Base-by-base conservation (phyloP, 345 rosid species). In the Clarkia xantiana region DNA sequence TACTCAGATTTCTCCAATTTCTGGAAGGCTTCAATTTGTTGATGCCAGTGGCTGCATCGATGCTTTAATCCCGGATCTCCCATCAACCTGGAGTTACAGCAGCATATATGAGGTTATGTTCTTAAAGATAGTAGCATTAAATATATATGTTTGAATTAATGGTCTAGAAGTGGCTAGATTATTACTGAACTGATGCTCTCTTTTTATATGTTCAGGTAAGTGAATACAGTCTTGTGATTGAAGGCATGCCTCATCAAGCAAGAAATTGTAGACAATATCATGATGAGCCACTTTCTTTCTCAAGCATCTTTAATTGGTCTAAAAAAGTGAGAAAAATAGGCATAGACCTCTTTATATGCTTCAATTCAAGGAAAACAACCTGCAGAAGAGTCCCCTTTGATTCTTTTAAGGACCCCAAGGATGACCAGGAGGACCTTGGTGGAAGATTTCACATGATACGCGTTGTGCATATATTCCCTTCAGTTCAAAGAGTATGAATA, bases 11-110 rank as follows among this genome's bases (percentile, higher is more conserved):
- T 79, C 77, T 58, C 63, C 75, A 44, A 61, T 72, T 55, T 75
- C 83, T 47, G 94, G 91, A 76, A 79, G 75, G 66, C 63, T 86
- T 57, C 94, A 83, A 68, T 58, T 90, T 52, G 75, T 71, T 72
- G 97, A 90, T 71, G 56, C 56, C 47, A 86, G 73, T 40, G 80
- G 86, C 63, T 67, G 80, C 63, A 71, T 86, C 47, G 78, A 86
- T 74, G 81, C 67, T 53, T 57, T 83, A 52, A 48, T 74, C 55
- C 84, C 89, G 16, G 84, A 81, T 62, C 70, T 90, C 63, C 71
- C 75, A 63, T 63, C 82, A 49, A 57, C 66, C 61, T 74, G 84
- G 84, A 60, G 59, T 41, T 45, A 55, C 47, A 48, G 55, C 55
- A 56, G 62, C 45, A 71, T 90, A 54, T 74, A 40, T 63, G 84